Percentiles rank a stretch among this genome's conserved stretches.
Evolutionary conservation across 2,329 filamentous ascomycete genomes (phyloP).

Genomic region (Ophiostoma angusticollis): DNA sequence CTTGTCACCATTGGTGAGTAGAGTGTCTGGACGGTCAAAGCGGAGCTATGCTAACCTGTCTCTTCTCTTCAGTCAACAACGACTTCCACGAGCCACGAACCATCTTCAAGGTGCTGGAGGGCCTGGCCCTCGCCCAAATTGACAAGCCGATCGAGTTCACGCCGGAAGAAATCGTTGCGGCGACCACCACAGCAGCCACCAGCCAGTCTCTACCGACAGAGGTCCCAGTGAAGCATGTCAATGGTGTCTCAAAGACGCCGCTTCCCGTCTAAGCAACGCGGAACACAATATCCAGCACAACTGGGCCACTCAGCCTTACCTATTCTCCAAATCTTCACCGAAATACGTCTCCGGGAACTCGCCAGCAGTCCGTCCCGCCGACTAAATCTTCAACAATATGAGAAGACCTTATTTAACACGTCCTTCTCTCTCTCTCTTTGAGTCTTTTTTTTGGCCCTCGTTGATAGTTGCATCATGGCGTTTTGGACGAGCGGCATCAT

Average conservation of each 20-base stretch:
- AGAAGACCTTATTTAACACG: conserved; percentile 9
- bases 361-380: too few relatives aligned
- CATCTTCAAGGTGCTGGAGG: conserved; percentile 79
- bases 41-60: background rate
- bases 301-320: too few relatives aligned
- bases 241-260: background rate
- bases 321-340: too few relatives aligned
- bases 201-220: conserved; percentile 12
- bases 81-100: conserved; percentile 79
- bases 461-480: conserved; percentile 2
- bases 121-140: conserved; percentile 54
- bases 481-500: conserved; percentile 3
- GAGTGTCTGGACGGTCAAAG: too few relatives aligned
- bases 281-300: background rate
- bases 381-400: conserved; percentile 10
- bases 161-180: conserved; percentile 13
- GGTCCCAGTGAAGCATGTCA: background rate
- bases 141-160: conserved; percentile 29
- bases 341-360: too few relatives aligned
- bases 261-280: too few relatives aligned
- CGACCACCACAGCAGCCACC: background rate
- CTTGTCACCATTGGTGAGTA: conserved; percentile 85
- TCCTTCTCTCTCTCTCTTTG: too few relatives aligned
- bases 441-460: conserved; percentile 2
- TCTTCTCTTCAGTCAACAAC: conserved; percentile 57